These are phyloP conservation scores for Exophiala dermatitidis DNA, from an alignment of 2,329 filamentous ascomycete species.

Conservation along the genomic window DNA sequence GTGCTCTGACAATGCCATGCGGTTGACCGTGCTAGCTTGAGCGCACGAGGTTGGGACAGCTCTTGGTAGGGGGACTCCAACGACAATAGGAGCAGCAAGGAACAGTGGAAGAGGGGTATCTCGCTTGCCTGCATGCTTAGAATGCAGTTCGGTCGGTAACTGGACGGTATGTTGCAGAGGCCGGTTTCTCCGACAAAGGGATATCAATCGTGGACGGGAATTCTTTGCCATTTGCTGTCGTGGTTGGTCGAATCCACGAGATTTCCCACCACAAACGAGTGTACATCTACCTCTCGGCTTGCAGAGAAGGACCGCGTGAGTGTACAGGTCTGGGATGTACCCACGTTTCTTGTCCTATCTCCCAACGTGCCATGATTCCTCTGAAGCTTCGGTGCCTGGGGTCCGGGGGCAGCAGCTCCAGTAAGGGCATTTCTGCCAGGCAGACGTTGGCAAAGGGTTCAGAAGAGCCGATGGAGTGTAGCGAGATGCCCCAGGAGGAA, in stretches of 20 bases:
- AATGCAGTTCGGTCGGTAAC: neutral
- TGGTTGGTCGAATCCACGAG: neutral
- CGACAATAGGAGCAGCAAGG: neutral
- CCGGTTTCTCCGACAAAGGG: neutral
- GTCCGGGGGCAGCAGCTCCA: neutral
- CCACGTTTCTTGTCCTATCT: slow-evolving; percentile 7
- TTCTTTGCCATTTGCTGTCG: neutral
- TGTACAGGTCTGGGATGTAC: slow-evolving; percentile 3
- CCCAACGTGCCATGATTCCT: neutral
- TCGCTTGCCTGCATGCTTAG: slow-evolving; percentile 8
- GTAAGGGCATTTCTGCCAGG: slow-evolving; percentile 8
- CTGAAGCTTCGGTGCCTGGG: neutral
- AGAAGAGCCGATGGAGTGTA: slow-evolving; percentile 12
- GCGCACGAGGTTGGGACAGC: neutral
- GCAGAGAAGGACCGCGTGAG: neutral
- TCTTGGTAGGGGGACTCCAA: neutral
- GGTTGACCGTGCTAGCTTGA: slow-evolving; percentile 7
- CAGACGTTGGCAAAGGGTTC: neutral
- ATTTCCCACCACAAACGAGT: neutral
- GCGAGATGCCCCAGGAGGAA: slow-evolving; percentile 5
- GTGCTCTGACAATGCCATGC: slow-evolving; percentile 14
- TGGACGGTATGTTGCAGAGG: slow-evolving; percentile 9
- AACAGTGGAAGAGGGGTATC: neutral
- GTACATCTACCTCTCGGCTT: neutral
- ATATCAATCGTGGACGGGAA: neutral